Percentiles rank a stretch among this genome's conserved stretches.
These are phyloP conservation scores for Intubia oerlemansii DNA, from an alignment of 2,329 filamentous ascomycete genomes.

Conservation along the genomic window DNA sequence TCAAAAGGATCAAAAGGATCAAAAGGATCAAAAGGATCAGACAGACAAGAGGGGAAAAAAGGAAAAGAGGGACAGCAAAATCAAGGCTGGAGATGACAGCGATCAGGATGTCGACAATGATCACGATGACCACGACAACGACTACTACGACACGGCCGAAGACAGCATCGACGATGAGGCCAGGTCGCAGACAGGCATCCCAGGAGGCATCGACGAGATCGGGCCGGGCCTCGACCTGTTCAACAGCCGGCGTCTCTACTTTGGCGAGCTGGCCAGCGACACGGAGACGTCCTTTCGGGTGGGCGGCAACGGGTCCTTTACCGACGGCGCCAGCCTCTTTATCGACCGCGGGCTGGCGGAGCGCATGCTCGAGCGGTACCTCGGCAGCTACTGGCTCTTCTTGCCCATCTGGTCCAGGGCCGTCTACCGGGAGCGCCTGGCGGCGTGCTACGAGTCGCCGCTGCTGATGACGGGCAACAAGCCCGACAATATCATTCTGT, in stretches of 20 bases:
- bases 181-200: no score
- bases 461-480: conserved; percentile 1
- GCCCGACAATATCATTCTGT: conserved; percentile 5
- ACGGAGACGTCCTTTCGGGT: neutral
- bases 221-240: conserved; percentile 8
- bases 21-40: no score
- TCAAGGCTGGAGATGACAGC: neutral
- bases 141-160: neutral
- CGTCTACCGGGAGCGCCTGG: conserved; percentile 4
- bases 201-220: conserved; percentile 6
- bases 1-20: no score
- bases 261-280: conserved; percentile 7
- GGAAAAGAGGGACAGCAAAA: neutral
- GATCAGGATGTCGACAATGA: neutral
- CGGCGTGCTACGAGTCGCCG: conserved; percentile 2
- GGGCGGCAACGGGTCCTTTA: conserved; percentile 2
- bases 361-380: conserved; percentile 5
- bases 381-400: conserved; percentile 6
- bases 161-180: neutral
- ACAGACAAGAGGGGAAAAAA: neutral
- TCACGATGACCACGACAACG: neutral
- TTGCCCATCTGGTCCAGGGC: conserved; percentile 7
- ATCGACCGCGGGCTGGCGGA: conserved; percentile 4
- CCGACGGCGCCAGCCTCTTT: conserved; percentile 4
- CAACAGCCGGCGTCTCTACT: conserved; percentile 7